Evolutionary conservation across 2,329 filamentous ascomycete species (phyloP), one percentile per base, ranked within the genome.

Genomic region (Phoma herbarum): DNA sequence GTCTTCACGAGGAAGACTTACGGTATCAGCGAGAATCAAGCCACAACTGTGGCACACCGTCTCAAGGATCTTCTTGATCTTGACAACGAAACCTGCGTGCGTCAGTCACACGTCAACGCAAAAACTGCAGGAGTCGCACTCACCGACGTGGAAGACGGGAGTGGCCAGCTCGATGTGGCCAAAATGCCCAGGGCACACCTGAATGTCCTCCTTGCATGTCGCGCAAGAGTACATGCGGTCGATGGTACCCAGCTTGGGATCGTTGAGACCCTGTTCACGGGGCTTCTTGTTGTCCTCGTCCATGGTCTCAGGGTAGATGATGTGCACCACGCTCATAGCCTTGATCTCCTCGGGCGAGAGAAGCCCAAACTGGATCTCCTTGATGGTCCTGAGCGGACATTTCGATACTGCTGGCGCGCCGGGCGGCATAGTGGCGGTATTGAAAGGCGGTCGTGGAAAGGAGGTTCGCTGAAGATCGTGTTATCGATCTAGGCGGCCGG

Each of bases 271-370:
- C 75, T 90, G 90, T 62, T 95, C 90, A 69, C 95, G 92, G 65
- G 95, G 95, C 77, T 92, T 92, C 68, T 91, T 89, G 74, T 93
- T 91, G 78, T 90, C 90, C 80, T 99, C 95, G 76, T 99, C 95
- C 95, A 99, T 97, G 26, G 95, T 98, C 83, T 99, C 95, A n/a
- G 95, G 93, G 77, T 97, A 98, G 78, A 95, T 86, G 77, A 99
- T 94, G 78, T 97, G 92, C 70, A 89, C 91, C 64, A 98, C 94
- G 80, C 93, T 97, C 92, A 98, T 96, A 74, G 90, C 93, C 84
- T 99, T 98, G 81, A 98, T 97, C 83, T 99, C 96, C 78, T 99
- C 95, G 25, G 95, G 95, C 33, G 95, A 96, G 80, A 99, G 87
- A 77, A 99, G 87, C 76, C 95, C 95, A 77, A 99, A 99, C 84